Base-by-base conservation (phyloP, 441 rosid species). In the Erodium trifolium region DNA sequence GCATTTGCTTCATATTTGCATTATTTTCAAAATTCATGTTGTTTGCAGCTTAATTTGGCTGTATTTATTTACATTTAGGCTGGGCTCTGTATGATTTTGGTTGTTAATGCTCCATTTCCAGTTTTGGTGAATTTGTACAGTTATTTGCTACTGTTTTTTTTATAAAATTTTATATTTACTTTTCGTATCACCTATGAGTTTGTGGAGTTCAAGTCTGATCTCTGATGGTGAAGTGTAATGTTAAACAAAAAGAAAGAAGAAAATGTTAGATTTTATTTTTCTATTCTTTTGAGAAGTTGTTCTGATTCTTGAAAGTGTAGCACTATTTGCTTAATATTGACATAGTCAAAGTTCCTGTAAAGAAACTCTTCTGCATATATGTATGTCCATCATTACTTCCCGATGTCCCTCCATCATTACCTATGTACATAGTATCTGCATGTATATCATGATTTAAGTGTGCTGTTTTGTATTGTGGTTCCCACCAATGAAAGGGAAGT, bases 31-130 rank as follows among this genome's bases (percentile, higher is more conserved):
- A 60, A 60, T 60, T 19, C 35, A 60, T 19, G 64, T 60, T 23
- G 19, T 60, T 60, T 60, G 64, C 64, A 60, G 64, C 64, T 60
- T 60, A 23, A 60, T 60, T 60, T 60, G 34, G 34, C 19, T 9
- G n/a, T 60, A 8, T 10, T 3, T 60, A 19, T 19, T 60, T 60
- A 10, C 19, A 1, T 59, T 8, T 17, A 60, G 34, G 31, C 3
- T 23, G 34, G 13, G 64, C 35, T 60, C 23, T n/a, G 35, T 23
- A 60, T 60, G 35, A 19, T 19, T 19, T 60, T 60, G 31, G 19
- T 8, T 60, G 4, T 60, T 57, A 57, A 60, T 59, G 29, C 5
- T 60, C 35, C 8, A 18, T 60, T 60, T 19, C 29, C 4, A 8
- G 13, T 60, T 10, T 60, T 60, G 6, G 12, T 60, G n/a, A 60